Percentiles rank a stretch among this genome's conserved stretches.
phyloP scores from a whole-genome alignment of 2,329 filamentous ascomycete genomes.

The Aspergillus phoenicis region DNA sequence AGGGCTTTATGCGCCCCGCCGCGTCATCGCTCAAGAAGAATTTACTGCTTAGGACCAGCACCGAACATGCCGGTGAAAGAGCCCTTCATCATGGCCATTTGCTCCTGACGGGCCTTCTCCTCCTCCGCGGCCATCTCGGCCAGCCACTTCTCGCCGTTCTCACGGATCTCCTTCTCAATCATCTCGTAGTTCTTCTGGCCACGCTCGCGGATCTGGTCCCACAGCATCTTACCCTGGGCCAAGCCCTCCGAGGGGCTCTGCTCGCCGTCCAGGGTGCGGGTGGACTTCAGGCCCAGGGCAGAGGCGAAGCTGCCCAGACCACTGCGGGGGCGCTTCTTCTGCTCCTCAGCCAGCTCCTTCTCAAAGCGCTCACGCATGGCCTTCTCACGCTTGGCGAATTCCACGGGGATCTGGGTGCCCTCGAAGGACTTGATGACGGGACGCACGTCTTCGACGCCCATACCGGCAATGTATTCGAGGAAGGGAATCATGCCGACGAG shows the following conservation, averaged over 20 bases:
- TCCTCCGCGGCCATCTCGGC: slow-evolving; percentile 87
- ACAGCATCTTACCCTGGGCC: slow-evolving; percentile 93
- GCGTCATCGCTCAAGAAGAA: background rate
- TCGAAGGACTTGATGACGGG: slow-evolving; percentile 85
- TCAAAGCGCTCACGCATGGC: slow-evolving; percentile 83
- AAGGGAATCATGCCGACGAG: slow-evolving; percentile 91
- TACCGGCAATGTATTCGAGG: slow-evolving; percentile 94
- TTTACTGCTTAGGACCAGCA: slow-evolving; percentile 32
- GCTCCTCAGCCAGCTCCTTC: slow-evolving; percentile 71
- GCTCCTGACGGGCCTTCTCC: slow-evolving; percentile 87
- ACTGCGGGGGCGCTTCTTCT: slow-evolving; percentile 60
- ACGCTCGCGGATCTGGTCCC: slow-evolving; percentile 88
- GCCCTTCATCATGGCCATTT: slow-evolving; percentile 88
- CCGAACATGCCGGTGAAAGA: slow-evolving; percentile 65
- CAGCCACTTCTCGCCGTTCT: slow-evolving; percentile 93
- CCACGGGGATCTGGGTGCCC: slow-evolving; percentile 82
- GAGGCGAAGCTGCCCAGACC: slow-evolving; percentile 70
- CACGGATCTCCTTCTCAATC: slow-evolving; percentile 85
- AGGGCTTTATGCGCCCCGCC: background rate
- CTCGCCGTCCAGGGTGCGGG: slow-evolving; percentile 65
- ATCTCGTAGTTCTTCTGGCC: slow-evolving; percentile 87
- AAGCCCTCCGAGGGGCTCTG: slow-evolving; percentile 73
- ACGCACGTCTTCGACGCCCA: slow-evolving; percentile 86
- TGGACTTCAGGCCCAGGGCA: slow-evolving; percentile 76
- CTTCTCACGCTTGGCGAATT: slow-evolving; percentile 87